Percentiles rank a stretch among this genome's conserved stretches.
Evolutionary conservation across 2,329 filamentous ascomycete genomes (phyloP).

Genomic region (Acephala macrosclerotiorum): DNA sequence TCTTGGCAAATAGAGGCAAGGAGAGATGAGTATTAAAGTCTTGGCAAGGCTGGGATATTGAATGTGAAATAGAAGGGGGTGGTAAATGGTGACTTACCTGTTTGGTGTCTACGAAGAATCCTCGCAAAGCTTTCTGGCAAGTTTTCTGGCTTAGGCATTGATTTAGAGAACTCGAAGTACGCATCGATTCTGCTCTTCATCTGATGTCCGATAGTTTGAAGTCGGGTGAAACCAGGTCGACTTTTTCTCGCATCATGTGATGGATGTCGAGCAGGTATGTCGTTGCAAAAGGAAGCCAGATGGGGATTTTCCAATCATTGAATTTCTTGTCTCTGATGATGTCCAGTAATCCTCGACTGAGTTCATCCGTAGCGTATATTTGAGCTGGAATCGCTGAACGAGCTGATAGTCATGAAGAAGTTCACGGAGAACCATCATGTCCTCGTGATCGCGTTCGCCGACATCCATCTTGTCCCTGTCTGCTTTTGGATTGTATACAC

Average conservation of each 20-base stretch:
- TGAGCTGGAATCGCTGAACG: constrained; percentile 4
- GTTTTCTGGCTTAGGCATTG: background rate
- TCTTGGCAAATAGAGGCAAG: no score
- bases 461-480: background rate
- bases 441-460: background rate
- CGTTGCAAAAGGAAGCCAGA: constrained; percentile 29
- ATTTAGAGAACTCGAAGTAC: constrained; percentile 15
- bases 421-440: constrained; percentile 14
- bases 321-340: constrained; percentile 15
- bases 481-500: constrained; percentile 18
- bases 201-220: background rate
- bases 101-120: no score
- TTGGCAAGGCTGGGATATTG: no score
- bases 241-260: constrained; percentile 7
- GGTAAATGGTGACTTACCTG: no score
- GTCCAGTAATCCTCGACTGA: constrained; percentile 20
- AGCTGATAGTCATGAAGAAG: constrained; percentile 20
- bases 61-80: no score
- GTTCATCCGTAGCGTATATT: constrained; percentile 18
- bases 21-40: no score
- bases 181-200: background rate
- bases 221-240: constrained; percentile 1
- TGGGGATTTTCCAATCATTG: no score
- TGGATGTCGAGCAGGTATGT: constrained; percentile 27
- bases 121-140: no score